Conservation (phyloP, 306 rosid species). For the Trifolium fragiferum region DNA sequence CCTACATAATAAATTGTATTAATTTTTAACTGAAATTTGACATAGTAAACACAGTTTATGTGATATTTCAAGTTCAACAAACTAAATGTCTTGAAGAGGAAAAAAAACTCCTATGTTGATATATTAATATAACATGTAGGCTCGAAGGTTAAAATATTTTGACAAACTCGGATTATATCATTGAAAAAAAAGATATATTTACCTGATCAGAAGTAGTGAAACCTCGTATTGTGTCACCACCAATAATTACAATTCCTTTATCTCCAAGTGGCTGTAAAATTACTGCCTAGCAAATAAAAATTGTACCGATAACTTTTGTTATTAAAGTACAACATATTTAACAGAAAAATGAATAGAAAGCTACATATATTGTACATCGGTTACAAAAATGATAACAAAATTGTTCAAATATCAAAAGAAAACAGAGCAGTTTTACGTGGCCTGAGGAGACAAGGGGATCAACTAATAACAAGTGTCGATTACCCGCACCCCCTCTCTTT, state of each 20-base stretch:
- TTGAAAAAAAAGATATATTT: conserved; percentile 10
- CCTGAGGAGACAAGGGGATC: not conserved
- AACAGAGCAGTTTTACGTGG: not conserved
- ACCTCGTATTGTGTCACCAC: conserved; percentile 92
- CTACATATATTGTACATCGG: not conserved
- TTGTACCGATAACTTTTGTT: conserved; percentile 13
- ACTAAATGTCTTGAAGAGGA: not conserved
- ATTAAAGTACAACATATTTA: not conserved
- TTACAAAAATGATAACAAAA: not conserved
- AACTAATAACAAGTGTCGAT: not conserved
- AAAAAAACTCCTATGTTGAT: not conserved
- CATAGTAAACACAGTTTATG: conserved; percentile 3
- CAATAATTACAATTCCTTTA: conserved; percentile 81
- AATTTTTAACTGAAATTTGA: conserved; percentile 15
- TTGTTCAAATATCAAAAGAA: not conserved
- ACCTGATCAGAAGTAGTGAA: conserved; percentile 90
- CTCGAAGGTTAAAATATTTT: conserved; percentile 9
- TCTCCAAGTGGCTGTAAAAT: conserved; percentile 97
- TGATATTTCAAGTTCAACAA: conserved; percentile 2
- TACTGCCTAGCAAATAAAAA: conserved; percentile 70
- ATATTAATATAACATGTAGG: conserved; percentile 10
- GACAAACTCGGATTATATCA: conserved; percentile 16
- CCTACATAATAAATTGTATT: conserved; percentile 26
- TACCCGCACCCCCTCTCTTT: not conserved
- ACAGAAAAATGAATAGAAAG: not conserved